A percentile compares a stretch with the other conserved stretches of the same genome.
phyloP scores from a whole-genome alignment of 2,329 filamentous ascomycete genomes.

The Emergomyces africanus region DNA sequence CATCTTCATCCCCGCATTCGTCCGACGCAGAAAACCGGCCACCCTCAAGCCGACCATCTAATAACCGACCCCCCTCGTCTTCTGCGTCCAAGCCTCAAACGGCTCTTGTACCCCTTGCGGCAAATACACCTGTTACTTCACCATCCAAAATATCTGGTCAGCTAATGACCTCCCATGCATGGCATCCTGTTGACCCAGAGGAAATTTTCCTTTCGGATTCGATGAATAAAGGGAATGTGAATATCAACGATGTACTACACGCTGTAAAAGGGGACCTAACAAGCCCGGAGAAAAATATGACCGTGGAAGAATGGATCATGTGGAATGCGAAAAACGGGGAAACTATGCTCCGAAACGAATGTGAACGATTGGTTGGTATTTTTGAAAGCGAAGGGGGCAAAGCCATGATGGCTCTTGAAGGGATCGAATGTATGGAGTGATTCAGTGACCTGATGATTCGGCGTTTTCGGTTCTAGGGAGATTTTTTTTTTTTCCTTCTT shows the following conservation, averaged over 20 bases:
- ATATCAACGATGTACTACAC: constrained; percentile 37
- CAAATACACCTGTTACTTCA: constrained; percentile 35
- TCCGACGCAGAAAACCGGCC: constrained; percentile 72
- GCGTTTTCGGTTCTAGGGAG: constrained; percentile 4
- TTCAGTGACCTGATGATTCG: constrained; percentile 5
- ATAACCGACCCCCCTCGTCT: constrained; percentile 26
- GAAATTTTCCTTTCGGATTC: constrained; percentile 35
- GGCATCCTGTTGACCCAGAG: constrained; percentile 68
- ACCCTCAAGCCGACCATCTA: constrained; percentile 51
- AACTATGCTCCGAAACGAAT: constrained; percentile 63
- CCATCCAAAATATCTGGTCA: constrained; percentile 47
- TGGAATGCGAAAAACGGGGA: constrained; percentile 72
- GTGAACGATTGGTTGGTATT: constrained; percentile 64
- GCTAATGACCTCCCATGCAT: constrained; percentile 46
- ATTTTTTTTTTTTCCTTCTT: background rate
- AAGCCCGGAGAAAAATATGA: constrained; percentile 75
- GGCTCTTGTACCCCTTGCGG: constrained; percentile 30
- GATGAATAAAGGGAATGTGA: constrained; percentile 37
- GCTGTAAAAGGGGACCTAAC: constrained; percentile 49
- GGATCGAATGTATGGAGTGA: constrained; percentile 44
- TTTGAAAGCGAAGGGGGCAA: constrained; percentile 75
- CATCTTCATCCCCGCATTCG: constrained; percentile 58
- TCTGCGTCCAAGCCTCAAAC: constrained; percentile 25
- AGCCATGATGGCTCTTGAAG: constrained; percentile 67
- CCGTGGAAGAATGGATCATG: constrained; percentile 83